Evolutionary conservation across 140 eudicot genomes (phyloP).

Genomic region (Ambrosia hybrid): DNA sequence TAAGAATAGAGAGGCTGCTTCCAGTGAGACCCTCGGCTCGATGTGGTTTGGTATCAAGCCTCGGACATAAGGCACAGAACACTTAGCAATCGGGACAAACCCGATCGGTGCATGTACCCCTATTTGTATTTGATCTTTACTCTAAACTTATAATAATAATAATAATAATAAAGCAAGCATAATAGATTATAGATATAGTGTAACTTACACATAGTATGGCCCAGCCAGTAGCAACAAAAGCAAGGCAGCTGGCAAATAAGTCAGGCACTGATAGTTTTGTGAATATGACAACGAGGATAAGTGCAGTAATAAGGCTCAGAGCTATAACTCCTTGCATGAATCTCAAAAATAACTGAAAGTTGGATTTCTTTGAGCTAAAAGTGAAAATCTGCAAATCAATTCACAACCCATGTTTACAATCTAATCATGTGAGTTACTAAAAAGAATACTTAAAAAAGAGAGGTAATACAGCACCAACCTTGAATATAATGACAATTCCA

Average conservation of each 20-base stretch:
- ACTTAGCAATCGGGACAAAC: background rate
- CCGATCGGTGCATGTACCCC: background rate
- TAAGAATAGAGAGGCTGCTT: too few relatives aligned
- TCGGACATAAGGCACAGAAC: too few relatives aligned
- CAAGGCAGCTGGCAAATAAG: constrained; percentile 84
- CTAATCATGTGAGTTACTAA: background rate
- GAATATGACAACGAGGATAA: constrained; percentile 61
- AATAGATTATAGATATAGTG: background rate
- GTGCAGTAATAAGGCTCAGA: constrained; percentile 70
- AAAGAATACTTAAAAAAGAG: background rate
- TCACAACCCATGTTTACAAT: background rate
- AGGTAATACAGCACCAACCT: constrained; percentile 46
- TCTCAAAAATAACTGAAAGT: constrained; percentile 74
- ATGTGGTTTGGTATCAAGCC: too few relatives aligned
- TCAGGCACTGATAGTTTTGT: constrained; percentile 63
- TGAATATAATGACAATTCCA: constrained; percentile 75
- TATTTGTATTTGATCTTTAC: background rate
- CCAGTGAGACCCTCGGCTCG: too few relatives aligned
- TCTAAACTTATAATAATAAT: background rate
- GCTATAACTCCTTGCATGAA: constrained; percentile 90
- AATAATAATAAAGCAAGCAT: background rate
- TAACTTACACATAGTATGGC: constrained; percentile 73
- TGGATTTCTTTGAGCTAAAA: constrained; percentile 64
- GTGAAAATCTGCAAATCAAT: constrained; percentile 69
- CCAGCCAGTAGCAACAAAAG: constrained; percentile 98